Conservation (phyloP, 2,329 filamentous ascomycete species). For the Fusarium nygamai region DNA sequence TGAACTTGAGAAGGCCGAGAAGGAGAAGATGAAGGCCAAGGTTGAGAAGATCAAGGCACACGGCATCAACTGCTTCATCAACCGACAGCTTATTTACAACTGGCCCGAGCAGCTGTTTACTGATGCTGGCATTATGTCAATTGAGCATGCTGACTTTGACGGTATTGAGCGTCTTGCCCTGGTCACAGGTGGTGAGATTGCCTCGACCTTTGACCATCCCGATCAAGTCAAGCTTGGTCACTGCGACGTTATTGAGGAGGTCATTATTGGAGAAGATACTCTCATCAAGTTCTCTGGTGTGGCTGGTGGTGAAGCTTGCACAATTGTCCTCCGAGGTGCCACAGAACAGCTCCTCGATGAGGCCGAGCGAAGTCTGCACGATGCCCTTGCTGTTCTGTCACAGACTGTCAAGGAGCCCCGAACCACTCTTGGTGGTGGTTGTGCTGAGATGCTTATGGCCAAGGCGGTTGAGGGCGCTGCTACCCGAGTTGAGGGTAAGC, state of each 20-base stretch:
- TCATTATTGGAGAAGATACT: slow-evolving; percentile 98
- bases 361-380: slow-evolving; percentile 94
- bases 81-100: slow-evolving; percentile 99
- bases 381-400: slow-evolving; percentile 93
- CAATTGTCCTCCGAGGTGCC: slow-evolving; percentile 93
- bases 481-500: slow-evolving; percentile 95
- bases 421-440: slow-evolving; percentile 93
- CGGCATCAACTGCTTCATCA: slow-evolving; percentile 99
- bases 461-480: slow-evolving; percentile 95
- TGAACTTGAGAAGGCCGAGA: slow-evolving; percentile 97
- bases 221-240: slow-evolving; percentile 96
- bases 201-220: slow-evolving; percentile 97
- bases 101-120: slow-evolving; percentile 99
- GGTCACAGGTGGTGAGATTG: slow-evolving; percentile 96
- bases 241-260: slow-evolving; percentile 95
- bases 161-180: slow-evolving; percentile 94
- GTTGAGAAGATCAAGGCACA: slow-evolving; percentile 99
- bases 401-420: slow-evolving; percentile 95
- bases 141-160: slow-evolving; percentile 99
- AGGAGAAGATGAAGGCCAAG: slow-evolving; percentile 99
- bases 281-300: slow-evolving; percentile 98
- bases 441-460: slow-evolving; percentile 98
- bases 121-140: slow-evolving; percentile 96
- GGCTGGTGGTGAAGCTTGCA: slow-evolving; percentile 92
- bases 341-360: slow-evolving; percentile 98